These are phyloP conservation scores for Ceratocystiopsis minuta DNA, from an alignment of 2,329 filamentous ascomycete genomes.

Conservation along the genomic window DNA sequence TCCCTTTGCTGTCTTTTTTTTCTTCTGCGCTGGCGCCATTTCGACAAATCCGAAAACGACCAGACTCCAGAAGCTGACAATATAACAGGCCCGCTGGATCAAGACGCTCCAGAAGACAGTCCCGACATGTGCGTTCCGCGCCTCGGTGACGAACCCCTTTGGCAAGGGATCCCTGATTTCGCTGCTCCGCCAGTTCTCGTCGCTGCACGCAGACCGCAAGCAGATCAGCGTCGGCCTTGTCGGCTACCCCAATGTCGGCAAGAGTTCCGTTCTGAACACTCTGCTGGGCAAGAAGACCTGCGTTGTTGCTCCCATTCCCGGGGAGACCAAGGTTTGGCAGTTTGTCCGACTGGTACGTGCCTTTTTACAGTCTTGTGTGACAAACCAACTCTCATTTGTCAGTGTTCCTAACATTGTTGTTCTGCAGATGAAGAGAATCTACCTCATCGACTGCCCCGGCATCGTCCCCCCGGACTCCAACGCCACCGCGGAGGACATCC, in stretches of 20 bases:
- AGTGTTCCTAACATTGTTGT: background rate
- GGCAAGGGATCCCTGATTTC: conserved; percentile 90
- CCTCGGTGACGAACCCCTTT: conserved; percentile 87
- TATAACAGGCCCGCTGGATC: conserved; percentile 72
- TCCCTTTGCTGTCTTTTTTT: conserved; percentile 14
- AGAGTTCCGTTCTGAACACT: conserved; percentile 95
- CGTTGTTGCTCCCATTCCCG: conserved; percentile 83
- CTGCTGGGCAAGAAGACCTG: conserved; percentile 82
- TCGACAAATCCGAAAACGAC: background rate
- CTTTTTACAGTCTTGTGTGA: too few species aligned
- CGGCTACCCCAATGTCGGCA: conserved; percentile 78
- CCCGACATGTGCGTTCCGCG: conserved; percentile 87
- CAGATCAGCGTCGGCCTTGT: conserved; percentile 74
- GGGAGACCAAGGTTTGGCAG: conserved; percentile 62
- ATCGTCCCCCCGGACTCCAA: conserved; percentile 78
- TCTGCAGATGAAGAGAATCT: conserved; percentile 50
- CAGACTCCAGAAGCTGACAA: conserved; percentile 10
- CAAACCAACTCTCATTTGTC: too few species aligned
- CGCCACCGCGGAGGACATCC: conserved; percentile 72
- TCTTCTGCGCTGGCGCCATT: conserved; percentile 11
- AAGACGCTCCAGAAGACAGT: conserved; percentile 74
- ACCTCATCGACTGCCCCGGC: conserved; percentile 91
- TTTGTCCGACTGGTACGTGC: conserved; percentile 18
- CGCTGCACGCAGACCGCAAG: conserved; percentile 41
- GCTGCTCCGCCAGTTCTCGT: conserved; percentile 80